Evolutionary conservation across 345 rosid genomes (phyloP).

Genomic region (Euphorbia pulcherrima): DNA sequence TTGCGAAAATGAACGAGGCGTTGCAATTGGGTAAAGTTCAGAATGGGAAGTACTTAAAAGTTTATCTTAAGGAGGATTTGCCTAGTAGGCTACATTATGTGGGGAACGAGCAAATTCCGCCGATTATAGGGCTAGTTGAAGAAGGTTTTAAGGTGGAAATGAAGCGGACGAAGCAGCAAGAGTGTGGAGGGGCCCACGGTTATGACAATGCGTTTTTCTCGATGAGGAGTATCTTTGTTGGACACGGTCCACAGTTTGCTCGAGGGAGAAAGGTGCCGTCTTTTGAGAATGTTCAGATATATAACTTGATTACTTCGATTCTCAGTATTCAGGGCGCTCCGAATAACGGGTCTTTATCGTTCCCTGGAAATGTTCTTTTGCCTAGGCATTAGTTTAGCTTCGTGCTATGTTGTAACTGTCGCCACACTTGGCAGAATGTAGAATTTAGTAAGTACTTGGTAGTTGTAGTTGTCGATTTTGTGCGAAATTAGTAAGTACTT

Average conservation of each 20-base stretch:
- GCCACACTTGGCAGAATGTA: neutral
- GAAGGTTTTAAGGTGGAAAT: constrained; percentile 83
- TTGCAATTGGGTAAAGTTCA: constrained; percentile 63
- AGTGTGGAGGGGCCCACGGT: constrained; percentile 92
- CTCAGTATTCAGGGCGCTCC: constrained; percentile 68
- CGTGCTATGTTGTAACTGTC: neutral
- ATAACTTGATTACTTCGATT: constrained; percentile 76
- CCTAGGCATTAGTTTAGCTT: constrained; percentile 24
- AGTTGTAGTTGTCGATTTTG: neutral
- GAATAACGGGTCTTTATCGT: constrained; percentile 65
- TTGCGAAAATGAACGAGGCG: constrained; percentile 78
- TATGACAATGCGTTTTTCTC: constrained; percentile 88
- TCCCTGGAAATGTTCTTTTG: constrained; percentile 48
- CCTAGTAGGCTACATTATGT: constrained; percentile 76
- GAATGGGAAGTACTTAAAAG: constrained; percentile 66
- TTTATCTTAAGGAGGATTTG: constrained; percentile 78
- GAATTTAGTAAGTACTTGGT: neutral
- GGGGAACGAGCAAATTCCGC: constrained; percentile 64
- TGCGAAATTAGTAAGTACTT: neutral
- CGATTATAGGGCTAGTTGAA: constrained; percentile 65
- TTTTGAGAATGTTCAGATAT: constrained; percentile 89
- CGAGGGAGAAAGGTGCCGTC: constrained; percentile 80
- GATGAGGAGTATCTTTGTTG: constrained; percentile 87
- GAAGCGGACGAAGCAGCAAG: constrained; percentile 44
- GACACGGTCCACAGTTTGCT: constrained; percentile 80